Conservation (phyloP, 2,329 filamentous ascomycete genomes). For the Grosmannia serpens region DNA sequence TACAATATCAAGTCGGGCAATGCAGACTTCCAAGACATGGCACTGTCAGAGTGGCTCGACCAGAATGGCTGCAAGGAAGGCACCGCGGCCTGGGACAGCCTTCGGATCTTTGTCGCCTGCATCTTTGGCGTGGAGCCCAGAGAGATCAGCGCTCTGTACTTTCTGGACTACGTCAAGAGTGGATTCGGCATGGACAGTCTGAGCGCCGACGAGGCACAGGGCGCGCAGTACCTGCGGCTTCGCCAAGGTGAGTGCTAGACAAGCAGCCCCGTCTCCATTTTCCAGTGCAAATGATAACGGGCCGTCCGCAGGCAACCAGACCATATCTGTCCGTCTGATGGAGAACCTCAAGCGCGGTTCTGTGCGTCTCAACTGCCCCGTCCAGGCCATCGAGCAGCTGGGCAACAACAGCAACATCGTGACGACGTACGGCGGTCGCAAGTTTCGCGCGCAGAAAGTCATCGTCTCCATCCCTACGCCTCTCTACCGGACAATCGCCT, state of each 20-base stretch:
- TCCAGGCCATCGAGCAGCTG: background rate
- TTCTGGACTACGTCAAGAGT: constrained; percentile 42
- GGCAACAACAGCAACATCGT: constrained; percentile 10
- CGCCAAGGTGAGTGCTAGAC: background rate
- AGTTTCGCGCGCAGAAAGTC: constrained; percentile 28
- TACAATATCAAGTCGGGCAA: background rate
- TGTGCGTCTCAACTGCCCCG: background rate
- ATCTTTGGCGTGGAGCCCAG: constrained; percentile 33
- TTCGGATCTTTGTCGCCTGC: background rate
- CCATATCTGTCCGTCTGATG: background rate
- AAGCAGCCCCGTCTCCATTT: background rate
- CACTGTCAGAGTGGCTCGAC: background rate
- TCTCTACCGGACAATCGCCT: constrained; percentile 30
- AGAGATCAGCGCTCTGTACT: constrained; percentile 39
- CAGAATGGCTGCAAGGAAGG: background rate
- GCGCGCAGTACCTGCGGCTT: constrained; percentile 37
- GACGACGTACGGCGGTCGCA: constrained; percentile 16
- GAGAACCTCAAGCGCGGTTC: background rate
- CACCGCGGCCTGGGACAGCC: background rate
- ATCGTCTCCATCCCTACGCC: constrained; percentile 38
- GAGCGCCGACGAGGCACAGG: constrained; percentile 37
- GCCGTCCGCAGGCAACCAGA: constrained; percentile 18
- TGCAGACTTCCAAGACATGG: background rate
- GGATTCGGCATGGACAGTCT: constrained; percentile 38
- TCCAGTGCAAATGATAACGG: background rate